A percentile compares a stretch with the other conserved stretches of the same genome.
Evolutionary conservation across 306 rosid genomes (phyloP).

Genomic region (Malus orientalis): DNA sequence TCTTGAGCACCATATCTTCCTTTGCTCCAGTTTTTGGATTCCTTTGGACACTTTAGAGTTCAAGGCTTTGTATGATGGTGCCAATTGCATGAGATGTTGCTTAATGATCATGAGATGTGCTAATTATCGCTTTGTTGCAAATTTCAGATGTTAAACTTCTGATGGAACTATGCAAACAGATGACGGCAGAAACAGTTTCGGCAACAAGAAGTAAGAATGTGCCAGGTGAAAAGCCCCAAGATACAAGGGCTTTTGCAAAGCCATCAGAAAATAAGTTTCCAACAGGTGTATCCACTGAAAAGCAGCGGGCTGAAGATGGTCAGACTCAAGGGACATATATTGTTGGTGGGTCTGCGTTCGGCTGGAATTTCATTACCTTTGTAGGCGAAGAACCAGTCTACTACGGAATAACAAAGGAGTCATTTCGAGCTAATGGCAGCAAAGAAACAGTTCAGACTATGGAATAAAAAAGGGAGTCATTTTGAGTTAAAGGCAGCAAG

Average conservation of each 20-base stretch:
- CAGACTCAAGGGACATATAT: conserved; percentile 38
- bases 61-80: background rate
- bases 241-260: conserved; percentile 3
- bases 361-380: conserved; percentile 77
- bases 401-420: conserved; percentile 64
- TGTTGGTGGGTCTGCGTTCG: conserved; percentile 91
- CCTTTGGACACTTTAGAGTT: background rate
- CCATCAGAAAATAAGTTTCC: conserved; percentile 29
- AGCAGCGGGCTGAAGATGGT: conserved; percentile 32
- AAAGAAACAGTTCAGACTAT: conserved; percentile 19
- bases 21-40: background rate
- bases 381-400: conserved; percentile 47
- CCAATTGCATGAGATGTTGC: background rate
- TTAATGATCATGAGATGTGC: background rate
- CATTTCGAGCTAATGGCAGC: conserved; percentile 32
- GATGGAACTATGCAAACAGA: conserved; percentile 31
- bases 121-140: conserved; percentile 4
- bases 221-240: conserved; percentile 23
- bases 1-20: background rate
- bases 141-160: conserved; percentile 64
- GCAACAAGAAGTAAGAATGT: conserved; percentile 7
- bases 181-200: conserved; percentile 27
- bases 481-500: conserved; percentile 18
- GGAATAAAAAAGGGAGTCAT: conserved; percentile 59
- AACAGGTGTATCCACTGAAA: conserved; percentile 24